Conservation (phyloP, 176 grass and related monocot species). For the Carex kokanica region DNA sequence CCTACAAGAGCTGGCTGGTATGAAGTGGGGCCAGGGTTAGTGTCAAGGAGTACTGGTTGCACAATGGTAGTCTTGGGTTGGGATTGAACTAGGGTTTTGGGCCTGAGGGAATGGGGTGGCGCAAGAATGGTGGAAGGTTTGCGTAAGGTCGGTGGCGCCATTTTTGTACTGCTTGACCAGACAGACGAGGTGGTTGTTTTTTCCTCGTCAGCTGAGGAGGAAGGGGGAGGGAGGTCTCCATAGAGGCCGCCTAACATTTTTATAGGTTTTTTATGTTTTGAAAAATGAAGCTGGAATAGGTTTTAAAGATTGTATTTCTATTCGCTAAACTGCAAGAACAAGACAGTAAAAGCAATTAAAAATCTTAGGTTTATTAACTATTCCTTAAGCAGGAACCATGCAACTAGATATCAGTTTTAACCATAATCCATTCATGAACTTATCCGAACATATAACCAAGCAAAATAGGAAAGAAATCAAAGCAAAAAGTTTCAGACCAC, state of each 20-base stretch:
- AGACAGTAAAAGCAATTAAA: background rate
- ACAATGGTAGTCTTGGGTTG: conserved; percentile 11
- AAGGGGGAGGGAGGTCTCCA: conserved; percentile 90
- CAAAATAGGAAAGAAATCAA: background rate
- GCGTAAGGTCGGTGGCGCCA: conserved; percentile 79
- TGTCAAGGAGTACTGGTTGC: background rate
- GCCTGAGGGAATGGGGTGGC: conserved; percentile 55
- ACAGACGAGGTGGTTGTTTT: conserved; percentile 58
- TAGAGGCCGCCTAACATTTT: conserved; percentile 81
- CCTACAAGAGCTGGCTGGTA: conserved; percentile 75
- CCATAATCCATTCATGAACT: background rate
- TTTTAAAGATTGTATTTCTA: background rate
- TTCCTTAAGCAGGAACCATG: background rate
- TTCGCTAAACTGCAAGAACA: background rate
- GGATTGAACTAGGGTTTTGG: conserved; percentile 36
- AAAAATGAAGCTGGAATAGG: background rate
- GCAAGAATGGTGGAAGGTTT: conserved; percentile 67
- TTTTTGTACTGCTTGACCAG: conserved; percentile 95
- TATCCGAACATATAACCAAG: background rate
- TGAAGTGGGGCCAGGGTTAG: conserved; percentile 16
- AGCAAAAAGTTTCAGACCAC: background rate
- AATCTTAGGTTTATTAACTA: background rate
- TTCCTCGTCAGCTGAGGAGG: conserved; percentile 68
- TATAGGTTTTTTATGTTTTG: background rate
- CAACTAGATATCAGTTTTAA: background rate